Evolutionary conservation across 164 flowering plant genomes (phyloP), one percentile per base, ranked within the genome.

Genomic region (Warburgia ugandensis): DNA sequence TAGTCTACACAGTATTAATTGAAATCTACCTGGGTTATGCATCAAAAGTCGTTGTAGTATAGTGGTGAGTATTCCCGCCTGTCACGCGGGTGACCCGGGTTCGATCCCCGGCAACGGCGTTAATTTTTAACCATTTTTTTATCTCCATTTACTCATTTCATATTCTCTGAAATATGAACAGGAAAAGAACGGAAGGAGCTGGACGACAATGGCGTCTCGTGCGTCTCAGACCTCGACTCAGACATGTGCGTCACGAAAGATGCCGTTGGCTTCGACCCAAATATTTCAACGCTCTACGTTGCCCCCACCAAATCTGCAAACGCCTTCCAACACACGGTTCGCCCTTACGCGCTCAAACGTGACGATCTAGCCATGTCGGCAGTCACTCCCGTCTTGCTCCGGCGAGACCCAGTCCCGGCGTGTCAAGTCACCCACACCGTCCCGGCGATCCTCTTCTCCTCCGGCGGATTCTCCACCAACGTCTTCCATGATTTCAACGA

Each of bases 21-120:
- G n/a, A n/a, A n/a, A n/a, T n/a, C n/a, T n/a, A n/a, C n/a, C n/a
- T n/a, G n/a, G n/a, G n/a, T n/a, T n/a, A n/a, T n/a, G n/a, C n/a
- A n/a, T n/a, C n/a, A n/a, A n/a, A n/a, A n/a, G n/a, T 50, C n/a
- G 16, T 22, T 45, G 66, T 68, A 60, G 68, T 69, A 69, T 66
- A 68, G 71, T 72, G 71, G 71, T 69, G 43, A 68, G 73, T 72
- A 68, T 68, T 66, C 67, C 62, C 73, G 76, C 76, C 68, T 68
- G 71, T 65, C 71, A 68, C 73, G 58, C 68, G 73, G 70, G 71
- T 60, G 71, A 62, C 71, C 73, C 68, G 68, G 66, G 76, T 72
- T 72, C 68, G 73, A 62, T 65, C 68, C 73, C 68, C 66, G 68
- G 68, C 76, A 72, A 65, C 70, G 72, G 71, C 68, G 62, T 31